phyloP scores from a whole-genome alignment of 805 yeast species.

The Candida sanyiensis region DNA sequence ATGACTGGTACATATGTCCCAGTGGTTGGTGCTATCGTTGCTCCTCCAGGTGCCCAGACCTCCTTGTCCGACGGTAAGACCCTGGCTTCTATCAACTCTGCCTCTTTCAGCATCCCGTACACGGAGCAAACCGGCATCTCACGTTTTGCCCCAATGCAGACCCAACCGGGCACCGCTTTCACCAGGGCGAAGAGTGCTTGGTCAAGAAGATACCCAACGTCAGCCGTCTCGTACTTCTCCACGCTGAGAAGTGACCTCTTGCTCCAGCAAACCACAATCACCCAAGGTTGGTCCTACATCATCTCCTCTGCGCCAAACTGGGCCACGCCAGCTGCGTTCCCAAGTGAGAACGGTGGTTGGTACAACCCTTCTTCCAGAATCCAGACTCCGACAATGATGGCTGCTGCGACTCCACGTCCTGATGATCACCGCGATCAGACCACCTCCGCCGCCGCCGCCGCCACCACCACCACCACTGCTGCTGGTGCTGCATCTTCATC shows the following conservation, averaged over 20 bases:
- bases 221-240: conserved; percentile 57
- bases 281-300: conserved; percentile 81
- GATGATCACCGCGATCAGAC: too few species aligned
- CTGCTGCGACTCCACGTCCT: conserved; percentile 1
- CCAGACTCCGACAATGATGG: conserved; percentile 9
- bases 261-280: conserved; percentile 54
- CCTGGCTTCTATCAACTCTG: conserved; percentile 38
- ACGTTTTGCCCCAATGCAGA: conserved; percentile 89
- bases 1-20: conserved; percentile 58
- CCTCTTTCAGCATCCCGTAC: conserved; percentile 65
- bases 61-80: conserved; percentile 29
- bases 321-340: conserved; percentile 68
- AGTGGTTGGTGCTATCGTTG: conserved; percentile 42
- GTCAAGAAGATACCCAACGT: conserved; percentile 61
- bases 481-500: neutral
- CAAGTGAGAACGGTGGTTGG: conserved; percentile 53
- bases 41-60: conserved; percentile 39
- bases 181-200: conserved; percentile 53
- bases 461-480: neutral
- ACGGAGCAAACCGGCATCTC: conserved; percentile 71
- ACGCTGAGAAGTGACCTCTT: conserved; percentile 30
- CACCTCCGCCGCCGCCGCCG: too few species aligned
- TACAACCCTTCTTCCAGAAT: conserved; percentile 55
- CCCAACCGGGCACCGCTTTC: conserved; percentile 70
- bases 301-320: conserved; percentile 56